Evolutionary conservation across 257 asterid genomes (phyloP).

Genomic region (Solanum peruvianum): DNA sequence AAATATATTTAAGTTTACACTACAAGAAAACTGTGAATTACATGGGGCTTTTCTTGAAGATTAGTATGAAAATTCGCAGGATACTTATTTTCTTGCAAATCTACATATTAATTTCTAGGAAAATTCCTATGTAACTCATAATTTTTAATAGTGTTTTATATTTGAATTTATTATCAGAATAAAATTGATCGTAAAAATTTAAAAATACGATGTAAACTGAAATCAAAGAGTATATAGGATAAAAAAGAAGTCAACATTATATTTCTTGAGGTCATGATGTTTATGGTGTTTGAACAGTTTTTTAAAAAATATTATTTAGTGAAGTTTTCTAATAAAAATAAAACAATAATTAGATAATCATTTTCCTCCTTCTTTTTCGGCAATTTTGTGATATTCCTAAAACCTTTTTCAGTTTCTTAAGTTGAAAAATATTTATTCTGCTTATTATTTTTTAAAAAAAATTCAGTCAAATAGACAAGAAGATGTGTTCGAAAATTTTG

Average conservation of each 20-base stretch:
- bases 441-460: not conserved
- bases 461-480: not conserved
- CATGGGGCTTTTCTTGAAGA: rapidly evolving
- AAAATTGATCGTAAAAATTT: not conserved
- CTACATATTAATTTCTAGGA: too few species aligned
- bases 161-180: rapidly evolving
- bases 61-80: too few species aligned
- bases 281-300: not conserved
- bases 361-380: not conserved
- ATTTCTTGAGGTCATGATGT: not conserved
- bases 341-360: not conserved
- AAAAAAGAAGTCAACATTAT: not conserved
- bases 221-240: not conserved
- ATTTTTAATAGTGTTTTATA: too few species aligned
- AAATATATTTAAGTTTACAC: not conserved
- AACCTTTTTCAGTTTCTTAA: not conserved
- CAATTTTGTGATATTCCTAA: not conserved
- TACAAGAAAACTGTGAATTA: too few species aligned
- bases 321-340: not conserved
- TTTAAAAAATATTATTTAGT: not conserved
- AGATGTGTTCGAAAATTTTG: not conserved
- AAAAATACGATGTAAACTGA: not conserved
- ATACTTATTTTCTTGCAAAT: too few species aligned
- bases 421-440: not conserved
- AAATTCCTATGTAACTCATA: rapidly evolving